These are phyloP conservation scores for Coemansia sp. DNA, from an alignment of 192 early-diverging fungal genomes.

Conservation along the genomic window DNA sequence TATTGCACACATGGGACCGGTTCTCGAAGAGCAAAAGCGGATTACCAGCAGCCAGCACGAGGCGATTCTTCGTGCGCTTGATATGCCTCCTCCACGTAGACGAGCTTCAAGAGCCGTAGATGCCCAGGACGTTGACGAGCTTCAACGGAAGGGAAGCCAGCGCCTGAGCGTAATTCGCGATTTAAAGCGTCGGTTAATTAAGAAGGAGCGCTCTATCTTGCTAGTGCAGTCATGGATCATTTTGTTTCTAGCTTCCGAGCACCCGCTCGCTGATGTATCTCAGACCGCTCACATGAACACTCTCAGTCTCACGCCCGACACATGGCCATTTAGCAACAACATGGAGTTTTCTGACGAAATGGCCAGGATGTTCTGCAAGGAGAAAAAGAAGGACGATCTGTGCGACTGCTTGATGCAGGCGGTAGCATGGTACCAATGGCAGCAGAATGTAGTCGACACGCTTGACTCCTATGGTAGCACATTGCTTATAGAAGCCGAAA, in stretches of 20 bases:
- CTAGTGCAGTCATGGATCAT: constrained; percentile 48
- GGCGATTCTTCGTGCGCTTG: constrained; percentile 21
- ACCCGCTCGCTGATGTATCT: not conserved
- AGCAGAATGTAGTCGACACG: constrained; percentile 20
- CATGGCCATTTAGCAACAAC: constrained; percentile 14
- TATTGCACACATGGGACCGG: constrained; percentile 26
- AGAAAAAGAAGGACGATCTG: constrained; percentile 52
- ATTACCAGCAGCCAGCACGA: constrained; percentile 21
- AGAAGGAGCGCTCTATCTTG: constrained; percentile 48
- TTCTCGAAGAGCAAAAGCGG: constrained; percentile 21
- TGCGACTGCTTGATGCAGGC: constrained; percentile 53
- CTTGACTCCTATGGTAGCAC: constrained; percentile 26
- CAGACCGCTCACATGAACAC: not conserved
- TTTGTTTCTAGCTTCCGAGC: constrained; percentile 3
- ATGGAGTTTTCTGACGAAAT: constrained; percentile 25
- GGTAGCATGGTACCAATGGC: constrained; percentile 51
- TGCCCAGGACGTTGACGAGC: constrained; percentile 11
- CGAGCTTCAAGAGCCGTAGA: constrained; percentile 1
- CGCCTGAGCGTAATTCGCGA: constrained; percentile 33
- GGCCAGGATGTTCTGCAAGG: constrained; percentile 32
- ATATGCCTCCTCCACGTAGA: not conserved
- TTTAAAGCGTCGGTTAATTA: constrained; percentile 35
- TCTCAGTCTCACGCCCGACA: not conserved
- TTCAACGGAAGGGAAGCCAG: constrained; percentile 13
- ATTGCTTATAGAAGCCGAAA: not conserved